Evolutionary conservation across 345 rosid species (phyloP), one percentile per base, ranked within the genome.

Genomic region (Gossypium stocksii): DNA sequence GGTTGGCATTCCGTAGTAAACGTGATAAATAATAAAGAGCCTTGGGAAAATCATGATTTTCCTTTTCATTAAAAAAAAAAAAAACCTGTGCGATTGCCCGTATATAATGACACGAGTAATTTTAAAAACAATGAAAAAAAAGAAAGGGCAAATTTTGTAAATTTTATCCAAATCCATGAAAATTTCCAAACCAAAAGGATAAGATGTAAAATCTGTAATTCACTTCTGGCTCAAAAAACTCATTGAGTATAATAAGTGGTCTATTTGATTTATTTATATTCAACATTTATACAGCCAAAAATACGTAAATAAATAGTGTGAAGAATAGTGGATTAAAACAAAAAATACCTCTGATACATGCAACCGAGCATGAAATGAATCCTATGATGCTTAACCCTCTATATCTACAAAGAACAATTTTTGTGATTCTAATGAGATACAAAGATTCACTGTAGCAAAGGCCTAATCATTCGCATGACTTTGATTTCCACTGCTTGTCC

Each of bases 341-440:
- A 58, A 25, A 46, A 7, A 15, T 0, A 25, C 29, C 76, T 48
- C 14, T 6, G 52, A 22, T 34, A 75, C 63, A 58, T 22, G 58
- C 69, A 25, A 49, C 58, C 3, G 43, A 60, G 74, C 58, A 48
- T 57, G 38, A 70, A 52, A 48, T 57, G 19, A 53, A 70, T 52
- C 9, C 67, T 58, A 58, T 2, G 19, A 61, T 25, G 59, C 16
- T 27, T 61, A 75, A 20, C 77, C 78, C 77, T 67, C 76, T 76
- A 71, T 79, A 79, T 79, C 84, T 81, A 83, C 86, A 81, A 25
- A 68, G 9, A 41, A 80, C 53, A 2, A 51, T 34, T 53, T 49
- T 48, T 59, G 69, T 54, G 74, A 56, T 62, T 34, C 46, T 43
- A 44, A 73, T n/a, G 74, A 19, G 29, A n/a, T 61, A 27, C 60